Evolutionary conservation across 371 early-diverging fungal species (phyloP), one percentile per base, ranked within the genome.

Genomic region (Circinella minor): DNA sequence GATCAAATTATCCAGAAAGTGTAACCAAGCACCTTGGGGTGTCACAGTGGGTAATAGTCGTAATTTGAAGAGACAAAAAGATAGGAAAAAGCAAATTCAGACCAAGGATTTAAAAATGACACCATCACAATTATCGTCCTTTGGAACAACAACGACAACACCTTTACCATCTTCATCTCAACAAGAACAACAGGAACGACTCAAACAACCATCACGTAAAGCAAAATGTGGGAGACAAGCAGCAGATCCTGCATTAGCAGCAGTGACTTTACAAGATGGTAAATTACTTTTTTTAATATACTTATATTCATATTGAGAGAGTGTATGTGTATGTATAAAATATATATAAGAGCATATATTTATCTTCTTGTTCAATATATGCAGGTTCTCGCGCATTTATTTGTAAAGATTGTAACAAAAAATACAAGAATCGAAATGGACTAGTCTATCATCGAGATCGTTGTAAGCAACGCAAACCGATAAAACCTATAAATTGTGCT

Each of bases 371-470:
- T 27, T 27, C 27, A 27, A 34, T 57, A 34, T 57, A 34, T 57
- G 36, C 57, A 57, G 57, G 57, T 34, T 57, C 65, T 4, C 70
- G 38, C 47, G 67, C 61, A 54, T 79, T 75, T 65, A 77, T 71
- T 10, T 88, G 88, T 65, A 70, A 75, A 11, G 77, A 81, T 15
- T 88, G 88, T 60, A 73, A 78, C 51, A 88, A 83, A 65, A 67
- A 71, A 1, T 86, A 83, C 69, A 82, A 83, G 67, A 84, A 81
- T 54, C 70, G 77, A 18, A 77, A 72, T 61, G 84, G 85, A 4
- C 72, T 82, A 1, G 60, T 65, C 0, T 78, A 83, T 48, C 88
- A 88, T 66, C 65, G 77, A 57, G 79, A 80, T 5, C 80, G 81
- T 48, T 88, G 88, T 68, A 74, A 75, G 17, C 57, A 54, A 36